These are phyloP conservation scores for Arabidopsis hybrid DNA, from an alignment of 441 rosid genomes.

Conservation along the genomic window DNA sequence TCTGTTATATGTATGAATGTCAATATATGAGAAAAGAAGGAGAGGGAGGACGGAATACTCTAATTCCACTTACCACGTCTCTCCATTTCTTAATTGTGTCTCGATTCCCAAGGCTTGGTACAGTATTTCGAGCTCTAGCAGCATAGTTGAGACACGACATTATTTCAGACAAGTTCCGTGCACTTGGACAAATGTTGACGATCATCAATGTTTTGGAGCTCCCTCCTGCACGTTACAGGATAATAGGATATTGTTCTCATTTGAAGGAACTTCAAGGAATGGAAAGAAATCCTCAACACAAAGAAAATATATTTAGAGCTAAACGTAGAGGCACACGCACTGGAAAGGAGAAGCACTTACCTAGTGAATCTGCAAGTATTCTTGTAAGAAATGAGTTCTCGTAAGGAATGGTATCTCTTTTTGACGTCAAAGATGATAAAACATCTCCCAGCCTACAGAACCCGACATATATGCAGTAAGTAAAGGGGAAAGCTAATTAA, in stretches of 20 bases:
- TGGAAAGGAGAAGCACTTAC: constrained; percentile 49
- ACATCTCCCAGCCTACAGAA: constrained; percentile 95
- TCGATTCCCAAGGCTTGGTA: constrained; percentile 90
- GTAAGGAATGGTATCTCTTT: constrained; percentile 82
- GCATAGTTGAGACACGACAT: constrained; percentile 87
- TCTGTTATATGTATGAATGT: constrained; percentile 13
- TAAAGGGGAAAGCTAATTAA: constrained; percentile 10
- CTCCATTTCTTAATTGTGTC: constrained; percentile 99
- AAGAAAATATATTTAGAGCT: constrained; percentile 4
- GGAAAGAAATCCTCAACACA: constrained; percentile 14
- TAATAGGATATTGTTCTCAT: constrained; percentile 10
- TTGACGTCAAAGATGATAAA: constrained; percentile 84
- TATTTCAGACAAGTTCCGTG: constrained; percentile 80
- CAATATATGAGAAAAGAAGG: constrained; percentile 21
- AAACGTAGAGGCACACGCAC: constrained; percentile 14
- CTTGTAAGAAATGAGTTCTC: constrained; percentile 93
- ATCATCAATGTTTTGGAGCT: constrained; percentile 91
- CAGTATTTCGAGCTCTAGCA: constrained; percentile 89
- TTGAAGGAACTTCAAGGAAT: constrained; percentile 19
- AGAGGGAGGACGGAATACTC: constrained; percentile 10
- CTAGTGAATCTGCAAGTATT: constrained; percentile 89
- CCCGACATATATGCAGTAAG: constrained; percentile 39
- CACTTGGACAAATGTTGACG: constrained; percentile 81
- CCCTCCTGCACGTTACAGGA: constrained; percentile 61
- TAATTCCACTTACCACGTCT: constrained; percentile 68